Base-by-base conservation (phyloP, 352 stramenopile species). In the Globisporangium splendens region DNA sequence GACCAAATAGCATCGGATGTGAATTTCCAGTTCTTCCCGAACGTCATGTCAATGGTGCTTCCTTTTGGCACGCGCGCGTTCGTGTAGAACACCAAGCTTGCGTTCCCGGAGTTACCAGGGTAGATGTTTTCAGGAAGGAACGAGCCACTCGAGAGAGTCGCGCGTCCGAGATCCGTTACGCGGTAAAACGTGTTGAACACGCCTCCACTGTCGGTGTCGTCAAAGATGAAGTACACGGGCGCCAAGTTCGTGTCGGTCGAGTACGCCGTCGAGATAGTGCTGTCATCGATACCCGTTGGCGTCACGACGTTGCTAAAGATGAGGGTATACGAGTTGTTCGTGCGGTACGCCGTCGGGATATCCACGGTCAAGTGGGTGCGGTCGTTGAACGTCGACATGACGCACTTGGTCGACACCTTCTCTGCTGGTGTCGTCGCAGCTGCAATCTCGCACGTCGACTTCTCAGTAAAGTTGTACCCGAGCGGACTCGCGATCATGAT, bases 81-180 rank as follows among this genome's bases (percentile, higher is more conserved):
- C 13, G 82, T 86, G 65, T 82, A 92, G 66, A 94, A 94, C 17
- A 74, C 79, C 14, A 94, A 69, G 33, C 65, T 89, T 8, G 82
- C 84, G 49, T 89, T 92, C 18, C 84, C 84, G 12, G 78, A 73
- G 59, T 92, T 94, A 20, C 84, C 84, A 5, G 84, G 84, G 51
- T 91, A 94, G 46, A 92, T 90, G 48, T 92, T 94, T 53, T 94
- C 80, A 8, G 84, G 84, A 1, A 91, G 60, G 54, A 94, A 94
- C 10, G 82, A 84, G 5, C 81, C 77, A 22, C 84, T 94, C 4
- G 76, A 87, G 6, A 94, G 61, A 7, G 61, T 65, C 1, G 78
- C 79, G 14, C 62, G 56, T 0, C 66, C 63, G 6, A 94, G 47
- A 20, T 79, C 69, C 1, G 63, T 75, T 1, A 89, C 60, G 13